Evolutionary conservation across 768 basidiomycete genomes (phyloP), one percentile per base, ranked within the genome.

Genomic region (Cyclocybe cylindracea): DNA sequence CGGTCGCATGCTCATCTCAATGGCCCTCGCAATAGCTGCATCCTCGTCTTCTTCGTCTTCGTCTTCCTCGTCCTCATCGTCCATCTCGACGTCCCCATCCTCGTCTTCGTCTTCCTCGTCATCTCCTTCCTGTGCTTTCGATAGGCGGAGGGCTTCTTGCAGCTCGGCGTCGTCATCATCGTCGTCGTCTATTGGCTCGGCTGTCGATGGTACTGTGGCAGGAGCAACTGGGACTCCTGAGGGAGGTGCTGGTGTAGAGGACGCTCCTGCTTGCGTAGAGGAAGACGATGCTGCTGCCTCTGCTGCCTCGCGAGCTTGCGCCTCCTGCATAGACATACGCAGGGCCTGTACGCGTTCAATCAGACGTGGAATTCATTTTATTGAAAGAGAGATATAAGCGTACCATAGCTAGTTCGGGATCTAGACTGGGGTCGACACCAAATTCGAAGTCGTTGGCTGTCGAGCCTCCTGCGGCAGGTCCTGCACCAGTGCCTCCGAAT

Each of bases 361-460:
- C 18, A 33, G 39, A n/a, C 19, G 14, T 46, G 10, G n/a, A 34
- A 34, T 33, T 10, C 4, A 40, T 18, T 39, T n/a, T 39, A 35
- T 13, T 13, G 31, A 32, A 38, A 14, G 48, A 34, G 11, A 7
- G 24, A 48, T 16, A 37, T 5, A 45, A 18, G 68, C 80, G 53
- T 50, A 93, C 95, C 93, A 98, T 94, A 2, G 97, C 96, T 42
- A 99, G 78, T 67, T 98, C 96, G 0, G 96, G 96, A 65, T 98
- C 96, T 54, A 98, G 78, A 66, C 85, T 92, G 4, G 97, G 96
- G 69, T 98, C 97, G 4, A 99, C 87, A 45, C 91, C 91, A 59
- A 94, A 95, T 63, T 92, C 92, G 59, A 91, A 94, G 61, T 76
- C 76, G 44, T 76, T 78, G 10, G 61, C 66, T 1, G 66, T 75